These are phyloP conservation scores for Paspalum notatum DNA, from an alignment of 176 grass and related monocot species.

Conservation along the genomic window DNA sequence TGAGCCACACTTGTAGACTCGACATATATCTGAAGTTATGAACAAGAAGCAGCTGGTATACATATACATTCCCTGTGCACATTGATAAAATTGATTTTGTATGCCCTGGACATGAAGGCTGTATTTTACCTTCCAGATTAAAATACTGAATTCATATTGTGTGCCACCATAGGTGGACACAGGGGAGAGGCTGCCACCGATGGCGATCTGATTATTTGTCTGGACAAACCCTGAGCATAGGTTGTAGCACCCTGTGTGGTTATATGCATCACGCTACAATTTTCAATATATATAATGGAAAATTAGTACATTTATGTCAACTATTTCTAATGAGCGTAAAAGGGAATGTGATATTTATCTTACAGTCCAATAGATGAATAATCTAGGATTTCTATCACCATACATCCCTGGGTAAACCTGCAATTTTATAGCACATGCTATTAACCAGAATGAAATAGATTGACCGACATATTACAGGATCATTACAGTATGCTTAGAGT, in stretches of 20 bases:
- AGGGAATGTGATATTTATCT: conserved; percentile 29
- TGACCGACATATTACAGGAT: background rate
- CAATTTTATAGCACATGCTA: conserved; percentile 16
- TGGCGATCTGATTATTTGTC: conserved; percentile 74
- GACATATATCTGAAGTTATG: too few species aligned
- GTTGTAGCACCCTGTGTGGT: conserved; percentile 82
- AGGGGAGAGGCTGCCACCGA: conserved; percentile 71
- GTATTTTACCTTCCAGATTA: conserved; percentile 82
- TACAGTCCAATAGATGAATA: conserved; percentile 90
- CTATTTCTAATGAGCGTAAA: background rate
- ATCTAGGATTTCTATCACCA: conserved; percentile 63
- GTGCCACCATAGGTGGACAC: conserved; percentile 56
- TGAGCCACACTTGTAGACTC: too few species aligned
- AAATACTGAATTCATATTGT: conserved; percentile 72
- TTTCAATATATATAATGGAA: conserved; percentile 14
- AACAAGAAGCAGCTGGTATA: too few species aligned
- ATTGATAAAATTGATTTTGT: conserved; percentile 27
- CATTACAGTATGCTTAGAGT: conserved; percentile 9
- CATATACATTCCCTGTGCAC: background rate
- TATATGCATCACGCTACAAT: conserved; percentile 72
- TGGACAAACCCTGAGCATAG: conserved; percentile 80
- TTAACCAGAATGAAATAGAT: conserved; percentile 28
- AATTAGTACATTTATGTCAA: conserved; percentile 1
- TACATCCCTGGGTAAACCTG: conserved; percentile 80
- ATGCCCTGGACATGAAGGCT: conserved; percentile 38